Conservation (phyloP, 164 flowering plant species). For the Tinospora cordifolia region DNA sequence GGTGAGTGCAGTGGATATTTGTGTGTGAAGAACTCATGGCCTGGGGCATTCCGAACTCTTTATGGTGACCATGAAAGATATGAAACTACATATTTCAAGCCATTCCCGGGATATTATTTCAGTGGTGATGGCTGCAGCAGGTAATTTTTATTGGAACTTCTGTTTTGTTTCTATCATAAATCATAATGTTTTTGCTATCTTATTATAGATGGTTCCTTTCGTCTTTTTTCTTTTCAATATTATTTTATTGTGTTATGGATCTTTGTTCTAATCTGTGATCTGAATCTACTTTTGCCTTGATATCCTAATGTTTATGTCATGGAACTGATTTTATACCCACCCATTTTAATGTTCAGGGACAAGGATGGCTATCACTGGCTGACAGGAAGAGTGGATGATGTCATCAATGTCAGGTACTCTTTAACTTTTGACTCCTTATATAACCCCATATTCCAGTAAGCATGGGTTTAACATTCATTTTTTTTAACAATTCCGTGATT, state of each 20-base stretch:
- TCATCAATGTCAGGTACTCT: conserved; percentile 87
- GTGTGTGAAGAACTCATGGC: conserved; percentile 89
- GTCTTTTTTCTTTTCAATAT: not conserved
- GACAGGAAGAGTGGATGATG: conserved; percentile 98
- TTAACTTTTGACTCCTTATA: not conserved
- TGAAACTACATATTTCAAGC: conserved; percentile 92
- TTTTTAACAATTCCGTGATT: not conserved
- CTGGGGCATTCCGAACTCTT: conserved; percentile 93
- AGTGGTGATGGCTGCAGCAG: conserved; percentile 98
- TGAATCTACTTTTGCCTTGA: not conserved
- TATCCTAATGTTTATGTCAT: not conserved
- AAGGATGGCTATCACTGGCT: conserved; percentile 98
- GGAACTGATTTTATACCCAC: not conserved
- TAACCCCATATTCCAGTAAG: not conserved
- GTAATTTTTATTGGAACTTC: conserved; percentile 23
- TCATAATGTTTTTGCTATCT: not conserved
- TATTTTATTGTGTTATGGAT: not conserved
- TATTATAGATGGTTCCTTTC: not conserved
- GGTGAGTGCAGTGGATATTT: conserved; percentile 96
- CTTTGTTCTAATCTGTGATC: not conserved
- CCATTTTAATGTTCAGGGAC: conserved; percentile 46
- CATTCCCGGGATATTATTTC: conserved; percentile 84
- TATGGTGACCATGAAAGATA: conserved; percentile 98
- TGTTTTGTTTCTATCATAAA: not conserved
- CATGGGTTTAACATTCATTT: not conserved